Percentiles rank a stretch among this genome's conserved stretches.
Conservation (phyloP, 1,139 yeast genomes). For the Chernovozyma aurita region DNA sequence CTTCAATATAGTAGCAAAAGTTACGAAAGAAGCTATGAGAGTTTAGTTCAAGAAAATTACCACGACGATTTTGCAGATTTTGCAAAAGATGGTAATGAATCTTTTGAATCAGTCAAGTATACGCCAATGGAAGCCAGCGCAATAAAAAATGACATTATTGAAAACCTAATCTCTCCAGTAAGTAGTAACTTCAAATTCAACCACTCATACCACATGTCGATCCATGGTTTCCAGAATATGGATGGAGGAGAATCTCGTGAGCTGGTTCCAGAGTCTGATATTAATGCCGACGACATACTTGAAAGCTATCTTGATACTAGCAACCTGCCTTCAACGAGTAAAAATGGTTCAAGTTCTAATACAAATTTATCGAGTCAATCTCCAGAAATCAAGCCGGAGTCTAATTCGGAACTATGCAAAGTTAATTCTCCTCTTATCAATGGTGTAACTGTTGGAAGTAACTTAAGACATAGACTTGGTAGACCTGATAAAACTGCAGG, state of each 20-base stretch:
- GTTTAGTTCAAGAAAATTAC: neutral
- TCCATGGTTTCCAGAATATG: conserved; percentile 16
- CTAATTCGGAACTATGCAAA: conserved; percentile 23
- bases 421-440: conserved; percentile 33
- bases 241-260: neutral
- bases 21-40: neutral
- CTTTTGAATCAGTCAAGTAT: neutral
- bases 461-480: conserved; percentile 18
- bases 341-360: conserved; percentile 2
- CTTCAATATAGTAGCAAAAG: neutral
- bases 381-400: neutral
- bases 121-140: neutral
- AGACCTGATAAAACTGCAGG: conserved; percentile 2
- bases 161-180: neutral
- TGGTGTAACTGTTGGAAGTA: conserved; percentile 34
- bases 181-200: conserved; percentile 9
- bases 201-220: conserved; percentile 28
- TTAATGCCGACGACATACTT: conserved; percentile 23
- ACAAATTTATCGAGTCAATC: conserved; percentile 1
- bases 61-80: neutral
- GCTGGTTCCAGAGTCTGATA: conserved; percentile 11
- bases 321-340: conserved; percentile 15
- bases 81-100: too few species aligned
- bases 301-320: conserved; percentile 31
- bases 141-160: neutral